Conservation (phyloP, 371 early-diverging fungal species). For the Mucor racemosus region DNA sequence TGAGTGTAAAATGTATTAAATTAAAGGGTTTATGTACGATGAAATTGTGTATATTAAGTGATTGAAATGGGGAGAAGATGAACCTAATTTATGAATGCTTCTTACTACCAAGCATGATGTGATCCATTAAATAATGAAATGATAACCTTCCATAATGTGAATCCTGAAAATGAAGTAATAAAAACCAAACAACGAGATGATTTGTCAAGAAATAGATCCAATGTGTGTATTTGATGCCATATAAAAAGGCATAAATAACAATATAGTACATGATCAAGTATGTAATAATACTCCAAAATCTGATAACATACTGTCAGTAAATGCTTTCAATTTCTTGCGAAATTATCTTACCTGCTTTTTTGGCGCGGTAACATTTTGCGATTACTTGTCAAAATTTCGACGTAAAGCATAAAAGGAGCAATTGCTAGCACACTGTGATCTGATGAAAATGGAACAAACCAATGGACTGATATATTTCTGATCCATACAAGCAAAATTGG, state of each 20-base stretch:
- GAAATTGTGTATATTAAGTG: background rate
- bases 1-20: too few species aligned
- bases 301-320: conserved; percentile 1
- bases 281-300: conserved; percentile 39
- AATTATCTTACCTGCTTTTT: conserved; percentile 43
- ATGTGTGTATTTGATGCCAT: conserved; percentile 57
- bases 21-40: background rate
- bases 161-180: conserved; percentile 46
- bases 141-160: conserved; percentile 42
- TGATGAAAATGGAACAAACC: conserved; percentile 65
- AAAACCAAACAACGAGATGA: conserved; percentile 45
- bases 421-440: conserved; percentile 65
- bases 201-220: conserved; percentile 54
- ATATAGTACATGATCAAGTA: conserved; percentile 39
- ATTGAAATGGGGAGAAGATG: background rate
- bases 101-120: conserved; percentile 39
- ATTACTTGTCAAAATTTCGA: conserved; percentile 52
- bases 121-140: conserved; percentile 39
- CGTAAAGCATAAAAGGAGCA: conserved; percentile 62
- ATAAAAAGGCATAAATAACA: conserved; percentile 48
- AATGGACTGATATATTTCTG: conserved; percentile 64
- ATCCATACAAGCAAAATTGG: conserved; percentile 70
- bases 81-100: conserved; percentile 40
- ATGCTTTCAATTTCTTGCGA: background rate
- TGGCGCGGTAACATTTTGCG: conserved; percentile 50